Evolutionary conservation across 2,329 filamentous ascomycete species (phyloP).

Genomic region (Diaporthe ilicicola): DNA sequence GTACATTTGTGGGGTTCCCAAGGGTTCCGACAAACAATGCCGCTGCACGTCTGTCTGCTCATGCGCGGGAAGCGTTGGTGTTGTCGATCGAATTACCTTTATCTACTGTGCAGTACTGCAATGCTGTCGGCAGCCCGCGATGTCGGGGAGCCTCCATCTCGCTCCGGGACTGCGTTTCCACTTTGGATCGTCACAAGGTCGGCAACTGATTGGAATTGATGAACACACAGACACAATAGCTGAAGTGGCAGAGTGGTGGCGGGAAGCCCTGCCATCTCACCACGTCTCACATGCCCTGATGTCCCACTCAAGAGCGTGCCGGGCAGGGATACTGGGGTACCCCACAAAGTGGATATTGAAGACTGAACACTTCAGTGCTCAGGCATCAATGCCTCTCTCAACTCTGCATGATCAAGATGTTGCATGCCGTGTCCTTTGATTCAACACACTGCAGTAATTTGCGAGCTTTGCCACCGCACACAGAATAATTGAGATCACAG

Average conservation of each 20-base stretch:
- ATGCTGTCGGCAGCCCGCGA: neutral
- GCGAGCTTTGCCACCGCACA: neutral
- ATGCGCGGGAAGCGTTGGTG: conserved; percentile 15
- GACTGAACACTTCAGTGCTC: neutral
- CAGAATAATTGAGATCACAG: neutral
- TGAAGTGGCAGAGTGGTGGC: too few species aligned
- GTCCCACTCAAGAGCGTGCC: conserved; percentile 13
- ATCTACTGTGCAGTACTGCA: neutral
- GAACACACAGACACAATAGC: too few species aligned
- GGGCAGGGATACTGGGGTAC: neutral
- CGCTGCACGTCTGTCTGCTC: neutral
- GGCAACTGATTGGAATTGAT: neutral
- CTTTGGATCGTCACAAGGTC: conserved; percentile 11
- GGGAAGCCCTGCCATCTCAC: conserved; percentile 6
- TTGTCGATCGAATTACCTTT: neutral
- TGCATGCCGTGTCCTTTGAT: conserved; percentile 1
- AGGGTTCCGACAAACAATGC: neutral
- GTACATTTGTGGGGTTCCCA: neutral
- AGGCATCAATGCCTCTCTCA: neutral
- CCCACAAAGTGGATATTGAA: conserved; percentile 17
- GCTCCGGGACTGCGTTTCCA: neutral
- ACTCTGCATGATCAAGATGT: neutral
- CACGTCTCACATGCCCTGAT: neutral
- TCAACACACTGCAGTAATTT: neutral
- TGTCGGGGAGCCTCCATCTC: neutral